phyloP scores from a whole-genome alignment of 2,329 filamentous ascomycete genomes.

The Sporothrix curviconia region DNA sequence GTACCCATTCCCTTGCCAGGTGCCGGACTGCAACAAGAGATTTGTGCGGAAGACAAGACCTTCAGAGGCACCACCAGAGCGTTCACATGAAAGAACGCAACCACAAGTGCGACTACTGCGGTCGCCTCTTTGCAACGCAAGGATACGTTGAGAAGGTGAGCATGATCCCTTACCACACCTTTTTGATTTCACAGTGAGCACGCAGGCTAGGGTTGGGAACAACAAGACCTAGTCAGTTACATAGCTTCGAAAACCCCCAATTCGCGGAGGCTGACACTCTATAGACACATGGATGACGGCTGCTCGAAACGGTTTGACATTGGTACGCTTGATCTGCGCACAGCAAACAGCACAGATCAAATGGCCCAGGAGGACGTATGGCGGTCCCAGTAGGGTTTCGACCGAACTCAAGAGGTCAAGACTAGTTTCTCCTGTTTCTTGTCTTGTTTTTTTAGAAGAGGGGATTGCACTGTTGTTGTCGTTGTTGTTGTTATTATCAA shows the following conservation, averaged over 20 bases:
- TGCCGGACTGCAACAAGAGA: constrained; percentile 60
- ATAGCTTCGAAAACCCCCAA: no score
- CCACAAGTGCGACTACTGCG: constrained; percentile 65
- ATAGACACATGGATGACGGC: constrained; percentile 71
- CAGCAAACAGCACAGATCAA: no score
- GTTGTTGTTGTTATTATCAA: no score
- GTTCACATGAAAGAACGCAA: constrained; percentile 70
- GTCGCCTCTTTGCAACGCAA: constrained; percentile 68
- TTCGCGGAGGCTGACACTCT: constrained; percentile 8
- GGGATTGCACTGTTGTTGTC: no score
- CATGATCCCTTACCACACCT: background rate
- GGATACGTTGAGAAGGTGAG: constrained; percentile 73
- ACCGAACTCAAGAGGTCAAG: no score
- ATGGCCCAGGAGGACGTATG: no score
- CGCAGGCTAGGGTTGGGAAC: no score
- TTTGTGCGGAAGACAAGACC: constrained; percentile 81
- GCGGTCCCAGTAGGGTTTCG: no score
- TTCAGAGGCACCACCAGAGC: constrained; percentile 55
- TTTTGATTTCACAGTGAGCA: no score
- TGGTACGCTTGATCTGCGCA: constrained; percentile 42
- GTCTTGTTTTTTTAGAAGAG: no score
- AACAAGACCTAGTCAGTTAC: no score
- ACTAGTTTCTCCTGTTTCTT: no score
- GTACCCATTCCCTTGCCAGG: constrained; percentile 63
- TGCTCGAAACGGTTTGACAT: constrained; percentile 62